A percentile compares a stretch with the other conserved stretches of the same genome.
These are phyloP conservation scores for Fusarium kyushuense DNA, from an alignment of 2,329 filamentous ascomycete genomes.

Conservation along the genomic window DNA sequence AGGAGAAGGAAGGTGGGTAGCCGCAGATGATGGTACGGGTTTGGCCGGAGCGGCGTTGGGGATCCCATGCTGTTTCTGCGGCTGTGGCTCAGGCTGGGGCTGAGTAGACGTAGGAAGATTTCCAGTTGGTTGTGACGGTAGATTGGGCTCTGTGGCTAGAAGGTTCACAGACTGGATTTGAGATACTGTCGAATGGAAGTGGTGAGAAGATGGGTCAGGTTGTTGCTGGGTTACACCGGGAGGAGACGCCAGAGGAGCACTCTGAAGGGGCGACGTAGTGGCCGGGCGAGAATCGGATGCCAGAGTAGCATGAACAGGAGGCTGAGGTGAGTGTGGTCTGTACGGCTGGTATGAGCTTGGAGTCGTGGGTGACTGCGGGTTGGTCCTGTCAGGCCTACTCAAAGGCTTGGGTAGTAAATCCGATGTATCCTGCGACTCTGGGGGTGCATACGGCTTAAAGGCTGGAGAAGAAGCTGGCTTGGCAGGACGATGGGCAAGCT, in stretches of 20 bases:
- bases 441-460: conserved; percentile 50
- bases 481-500: conserved; percentile 43
- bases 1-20: conserved; percentile 29
- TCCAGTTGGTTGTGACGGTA: conserved; percentile 16
- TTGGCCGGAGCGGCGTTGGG: conserved; percentile 28
- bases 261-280: conserved; percentile 19
- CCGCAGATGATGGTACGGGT: conserved; percentile 12
- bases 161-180: conserved; percentile 4
- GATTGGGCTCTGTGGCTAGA: conserved; percentile 9
- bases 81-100: conserved; percentile 18
- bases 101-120: conserved; percentile 26
- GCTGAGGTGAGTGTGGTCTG: conserved; percentile 41
- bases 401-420: conserved; percentile 25
- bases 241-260: conserved; percentile 9
- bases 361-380: conserved; percentile 40
- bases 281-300: conserved; percentile 15
- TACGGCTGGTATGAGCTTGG: conserved; percentile 50
- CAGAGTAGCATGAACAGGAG: conserved; percentile 12
- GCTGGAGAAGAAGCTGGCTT: conserved; percentile 37
- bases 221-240: conserved; percentile 25
- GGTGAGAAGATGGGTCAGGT: conserved; percentile 42
- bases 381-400: conserved; percentile 23
- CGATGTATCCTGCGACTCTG: conserved; percentile 25
- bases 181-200: conserved; percentile 33
- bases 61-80: conserved; percentile 23